These are phyloP conservation scores for Stropharia rugosoannulata DNA, from an alignment of 768 basidiomycete species.

Conservation along the genomic window DNA sequence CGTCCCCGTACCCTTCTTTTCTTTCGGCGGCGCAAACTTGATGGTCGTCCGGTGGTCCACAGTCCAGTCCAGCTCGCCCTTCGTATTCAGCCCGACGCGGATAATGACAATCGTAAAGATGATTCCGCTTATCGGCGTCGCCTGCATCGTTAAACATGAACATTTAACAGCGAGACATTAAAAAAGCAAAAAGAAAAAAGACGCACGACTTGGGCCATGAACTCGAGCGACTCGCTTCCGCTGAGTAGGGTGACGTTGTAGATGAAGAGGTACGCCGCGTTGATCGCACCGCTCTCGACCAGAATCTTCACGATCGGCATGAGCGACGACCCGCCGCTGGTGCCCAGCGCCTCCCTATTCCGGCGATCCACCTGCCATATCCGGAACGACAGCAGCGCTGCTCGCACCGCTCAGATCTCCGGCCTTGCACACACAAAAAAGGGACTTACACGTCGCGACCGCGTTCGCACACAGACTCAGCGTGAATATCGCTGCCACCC, in stretches of 20 bases:
- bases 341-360: neutral
- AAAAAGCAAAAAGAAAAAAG: neutral
- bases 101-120: conserved; percentile 10
- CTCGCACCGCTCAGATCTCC: neutral
- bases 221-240: conserved; percentile 10
- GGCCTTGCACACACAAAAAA: neutral
- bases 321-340: conserved; percentile 1
- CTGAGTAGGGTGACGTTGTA: conserved; percentile 12
- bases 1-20: too few species aligned
- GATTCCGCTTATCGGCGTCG: too few species aligned
- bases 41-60: conserved; percentile 8
- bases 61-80: conserved; percentile 11
- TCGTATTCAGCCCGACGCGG: conserved; percentile 8
- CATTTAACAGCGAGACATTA: too few species aligned
- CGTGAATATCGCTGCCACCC: conserved; percentile 11
- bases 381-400: conserved; percentile 8
- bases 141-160: too few species aligned
- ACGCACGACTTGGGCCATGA: conserved; percentile 13
- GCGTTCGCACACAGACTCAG: conserved; percentile 12
- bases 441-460: conserved; percentile 11
- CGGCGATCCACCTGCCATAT: conserved; percentile 12
- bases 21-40: neutral
- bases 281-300: conserved; percentile 11
- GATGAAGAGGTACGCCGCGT: conserved; percentile 12
- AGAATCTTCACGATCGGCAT: conserved; percentile 13